Base-by-base conservation (phyloP, 2,329 filamentous ascomycete species). In the Biscogniauxia mediterranea region DNA sequence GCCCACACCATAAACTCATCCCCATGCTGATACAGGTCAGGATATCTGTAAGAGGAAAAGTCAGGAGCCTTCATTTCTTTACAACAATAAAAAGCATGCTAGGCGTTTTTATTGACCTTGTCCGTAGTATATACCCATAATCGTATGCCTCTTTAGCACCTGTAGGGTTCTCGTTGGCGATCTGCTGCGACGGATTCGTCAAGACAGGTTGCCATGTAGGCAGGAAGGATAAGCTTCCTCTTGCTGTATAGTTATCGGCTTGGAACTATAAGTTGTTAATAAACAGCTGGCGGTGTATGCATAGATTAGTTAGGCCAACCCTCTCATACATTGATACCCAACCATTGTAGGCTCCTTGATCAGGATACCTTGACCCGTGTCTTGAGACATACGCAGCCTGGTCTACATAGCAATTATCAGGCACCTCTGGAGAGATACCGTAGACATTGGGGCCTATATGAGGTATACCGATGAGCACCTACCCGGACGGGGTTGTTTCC, bases 291-390 rank as follows among this genome's bases (percentile, higher is more conserved):
- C 2, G 32, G 15, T 19, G 23, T n/a, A 32, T 8, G 25, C 25
- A 20, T 25, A 25, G 17, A 19, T 32, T 52, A 25, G 21, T 51
- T 21, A 26, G 5, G 71, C 73, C 62, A 64, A 82, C 79, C 60
- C 78, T 76, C 2, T 76, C 66, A 51, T 78, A 73, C 74, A 83
- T 77, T 4, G 76, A 75, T 1, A 79, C 71, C 87, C 87, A 90
- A 53, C 79, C 78, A 5, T 76, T 74, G 62, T 88, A 88, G 5
- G 87, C 85, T 3, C 85, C 84, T 1, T 75, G 75, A 64, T 89
- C 87, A 0, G 86, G 86, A 68, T 83, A 90, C 51, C 86, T 79
- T 51, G 84, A 87, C 19, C 87, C 87, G 75, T 89, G 87, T 19
- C 86, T 81, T 1, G 80, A 79, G 38, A 86, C 75, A 63, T 86